Evolutionary conservation across 2,329 filamentous ascomycete genomes (phyloP), one percentile per base, ranked within the genome.

Genomic region (Fusarium agapanthi): DNA sequence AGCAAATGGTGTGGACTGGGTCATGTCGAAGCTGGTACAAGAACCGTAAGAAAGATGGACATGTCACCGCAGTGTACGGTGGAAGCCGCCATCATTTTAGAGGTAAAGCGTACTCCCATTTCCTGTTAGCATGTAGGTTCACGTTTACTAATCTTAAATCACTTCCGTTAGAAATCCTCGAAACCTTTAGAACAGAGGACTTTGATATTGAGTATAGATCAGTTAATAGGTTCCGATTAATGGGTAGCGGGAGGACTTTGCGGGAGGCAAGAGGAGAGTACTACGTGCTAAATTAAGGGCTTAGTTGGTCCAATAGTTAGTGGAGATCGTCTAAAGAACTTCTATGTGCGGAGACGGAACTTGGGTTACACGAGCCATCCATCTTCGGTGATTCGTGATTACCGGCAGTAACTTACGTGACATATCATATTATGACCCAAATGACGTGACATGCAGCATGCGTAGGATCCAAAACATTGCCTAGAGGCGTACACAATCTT

Each of bases 1-100:
- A 59, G 30, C 14, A 37, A 0, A 69, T 57, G 16, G 65, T 71
- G 3, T 73, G 68, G 68, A 43, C 61, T 6, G 57, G 61, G 9
- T 47, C 57, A 15, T 65, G 62, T 2, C 11, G 40, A 28, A 54
- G 47, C 10, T 65, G 62, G 57, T 65, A 61, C 48, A 61, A 65
- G 48, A 61, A 61, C 5, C n/a, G 58, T 3, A 53, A 41, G 38
- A 34, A 32, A 32, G 51, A 65, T 1, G 60, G 60, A 14, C 34
- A 44, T 7, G 53, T 67, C 6, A 63, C 53, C 6, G 60, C 60
- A 2, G 30, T 63, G 13, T 58, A 63, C 14, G 53, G 41, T 22
- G 60, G 60, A 10, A 63, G 53, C 24, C 44, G 44, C 3, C 44
- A 51, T 34, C 44, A 65, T 1, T 61, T 41, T 28, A 32, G 43